Base-by-base conservation (phyloP, 768 basidiomycete species). In the Lactifluus pinguis region DNA sequence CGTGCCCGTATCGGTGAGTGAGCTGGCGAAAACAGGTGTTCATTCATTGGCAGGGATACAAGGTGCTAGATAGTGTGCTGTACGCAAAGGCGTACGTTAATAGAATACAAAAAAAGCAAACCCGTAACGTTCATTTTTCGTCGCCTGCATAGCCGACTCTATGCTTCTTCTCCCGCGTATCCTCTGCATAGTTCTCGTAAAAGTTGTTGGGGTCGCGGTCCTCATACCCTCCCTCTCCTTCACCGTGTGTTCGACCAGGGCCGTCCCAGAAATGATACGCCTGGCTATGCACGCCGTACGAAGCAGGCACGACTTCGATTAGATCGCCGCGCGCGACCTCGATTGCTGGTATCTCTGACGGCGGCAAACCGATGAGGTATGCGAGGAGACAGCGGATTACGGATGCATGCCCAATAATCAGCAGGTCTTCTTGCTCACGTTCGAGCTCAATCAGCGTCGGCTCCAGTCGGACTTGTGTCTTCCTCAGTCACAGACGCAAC, bases 371-470 rank as follows among this genome's bases (percentile, higher is more conserved):
- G 65, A 93, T 92, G 67, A 93, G 85, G 72, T 93, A 93, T 2
- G 94, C 87, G 49, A 98, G 82, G 60, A 99, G 79, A 75, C 97
- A 99, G 17, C 97, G 86, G 68, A 98, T 97, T 70, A 98, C 97
- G 44, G 93, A 95, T 15, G 95, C 92, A 71, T 98, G 95, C 1
- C 93, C 95, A 66, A 98, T 92, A 72, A 99, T 98, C 42, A 99
- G 79, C 5, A 99, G 76, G 73, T 98, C 97, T 68, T 97, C 92
- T 68, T 89, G 85, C 72, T 93, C 89, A 55, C 95, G 83, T 74
- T 98, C 97, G 17, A 98, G 79, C 72, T 99, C 97, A 70, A 98
- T 85, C 36, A 98, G 80, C 34, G 87, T 81, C 0, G 92, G 92
- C 70, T 98, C 95, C n/a, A 98, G 75, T 45, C 95, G 92, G 56